phyloP scores from a whole-genome alignment of 176 grass and related monocot genomes.

The bread wheat (Triticum aestivum) region DNA sequence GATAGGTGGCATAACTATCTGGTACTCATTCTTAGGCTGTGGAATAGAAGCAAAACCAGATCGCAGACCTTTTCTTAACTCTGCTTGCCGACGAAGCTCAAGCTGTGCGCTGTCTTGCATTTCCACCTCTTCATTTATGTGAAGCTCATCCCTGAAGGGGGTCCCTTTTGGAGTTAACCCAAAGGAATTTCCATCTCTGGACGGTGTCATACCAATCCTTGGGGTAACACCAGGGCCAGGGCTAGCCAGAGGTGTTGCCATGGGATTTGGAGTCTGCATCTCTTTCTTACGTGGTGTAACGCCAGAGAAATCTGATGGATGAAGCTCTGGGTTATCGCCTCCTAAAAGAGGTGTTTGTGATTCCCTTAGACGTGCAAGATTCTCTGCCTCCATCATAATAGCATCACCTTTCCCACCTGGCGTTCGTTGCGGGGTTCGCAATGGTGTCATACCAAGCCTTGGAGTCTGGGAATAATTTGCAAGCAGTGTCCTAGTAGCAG shows the following conservation, averaged over 20 bases:
- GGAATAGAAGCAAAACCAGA: slow-evolving; percentile 69
- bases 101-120: slow-evolving; percentile 58
- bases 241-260: slow-evolving; percentile 74
- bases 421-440: slow-evolving; percentile 77
- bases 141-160: slow-evolving; percentile 80
- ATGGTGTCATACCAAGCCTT: slow-evolving; percentile 71
- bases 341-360: slow-evolving; percentile 93
- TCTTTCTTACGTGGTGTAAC: slow-evolving; percentile 85
- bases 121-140: slow-evolving; percentile 83
- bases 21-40: slow-evolving; percentile 86
- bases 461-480: slow-evolving; percentile 83
- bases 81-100: slow-evolving; percentile 66
- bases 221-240: slow-evolving; percentile 74
- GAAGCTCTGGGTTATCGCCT: slow-evolving; percentile 86
- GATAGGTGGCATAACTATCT: slow-evolving; percentile 78
- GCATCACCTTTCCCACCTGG: slow-evolving; percentile 82
- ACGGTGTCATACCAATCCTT: slow-evolving; percentile 76
- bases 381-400: slow-evolving; percentile 99
- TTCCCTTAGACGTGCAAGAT: slow-evolving; percentile 84
- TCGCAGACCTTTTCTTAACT: slow-evolving; percentile 66
- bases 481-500: slow-evolving; percentile 79
- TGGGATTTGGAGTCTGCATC: slow-evolving; percentile 86
- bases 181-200: slow-evolving; percentile 66
- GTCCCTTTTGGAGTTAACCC: slow-evolving; percentile 68
- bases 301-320: slow-evolving; percentile 91